phyloP scores from a whole-genome alignment of 2,329 filamentous ascomycete species.

The Ophiostoma sp. region DNA sequence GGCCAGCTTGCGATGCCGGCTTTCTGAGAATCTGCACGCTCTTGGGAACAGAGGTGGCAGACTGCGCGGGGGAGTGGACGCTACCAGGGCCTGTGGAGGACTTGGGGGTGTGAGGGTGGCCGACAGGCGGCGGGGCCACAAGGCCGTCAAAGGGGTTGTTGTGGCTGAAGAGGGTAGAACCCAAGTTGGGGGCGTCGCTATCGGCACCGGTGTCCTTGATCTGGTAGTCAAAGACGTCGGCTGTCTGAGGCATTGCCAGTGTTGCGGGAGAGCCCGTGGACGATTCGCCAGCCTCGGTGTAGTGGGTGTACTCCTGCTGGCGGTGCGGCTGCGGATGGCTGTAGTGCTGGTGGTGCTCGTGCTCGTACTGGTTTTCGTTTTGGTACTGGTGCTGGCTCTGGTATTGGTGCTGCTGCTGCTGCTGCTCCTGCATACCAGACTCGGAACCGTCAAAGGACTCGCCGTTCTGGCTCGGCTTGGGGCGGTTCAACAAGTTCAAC shows the following conservation, averaged over 20 bases:
- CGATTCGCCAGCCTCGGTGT: conserved; percentile 15
- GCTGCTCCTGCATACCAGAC: conserved; percentile 31
- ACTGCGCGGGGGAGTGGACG: conserved; percentile 29
- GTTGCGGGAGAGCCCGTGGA: conserved; percentile 20
- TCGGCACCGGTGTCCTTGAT: conserved; percentile 24
- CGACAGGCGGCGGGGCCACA: conserved; percentile 38
- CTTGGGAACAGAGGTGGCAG: conserved; percentile 33
- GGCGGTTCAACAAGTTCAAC: conserved; percentile 76
- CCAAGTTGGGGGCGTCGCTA: conserved; percentile 30
- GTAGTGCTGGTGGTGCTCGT: conserved; percentile 18
- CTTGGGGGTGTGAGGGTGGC: conserved; percentile 40
- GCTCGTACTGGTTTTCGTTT: conserved; percentile 24
- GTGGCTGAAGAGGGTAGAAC: conserved; percentile 35
- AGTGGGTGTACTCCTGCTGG: conserved; percentile 16
- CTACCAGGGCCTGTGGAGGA: conserved; percentile 34
- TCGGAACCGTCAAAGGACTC: conserved; percentile 40
- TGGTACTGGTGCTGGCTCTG: conserved; percentile 26
- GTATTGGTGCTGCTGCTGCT: not conserved
- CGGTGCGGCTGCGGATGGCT: conserved; percentile 21
- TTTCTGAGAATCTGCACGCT: conserved; percentile 50
- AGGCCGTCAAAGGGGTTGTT: conserved; percentile 42
- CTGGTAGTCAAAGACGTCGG: conserved; percentile 25
- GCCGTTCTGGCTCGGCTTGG: conserved; percentile 53
- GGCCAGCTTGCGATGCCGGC: conserved; percentile 39
- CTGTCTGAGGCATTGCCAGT: conserved; percentile 16